Evolutionary conservation across 2,329 filamentous ascomycete genomes (phyloP).

Genomic region (Fusarium circinatum): DNA sequence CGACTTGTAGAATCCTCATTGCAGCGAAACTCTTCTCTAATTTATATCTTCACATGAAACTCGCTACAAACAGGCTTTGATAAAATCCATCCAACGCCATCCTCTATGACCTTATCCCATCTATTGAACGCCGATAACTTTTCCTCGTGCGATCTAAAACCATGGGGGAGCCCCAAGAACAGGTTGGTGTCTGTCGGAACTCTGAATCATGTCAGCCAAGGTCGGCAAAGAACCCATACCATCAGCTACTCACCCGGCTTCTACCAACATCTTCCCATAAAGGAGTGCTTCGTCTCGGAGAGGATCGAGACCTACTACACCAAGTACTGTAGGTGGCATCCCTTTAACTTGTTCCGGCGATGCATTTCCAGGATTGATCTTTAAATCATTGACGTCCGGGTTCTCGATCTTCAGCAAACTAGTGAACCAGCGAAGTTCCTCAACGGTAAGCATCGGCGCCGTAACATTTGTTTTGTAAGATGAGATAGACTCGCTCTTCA

Average conservation of each 20-base stretch:
- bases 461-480: background rate
- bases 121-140: background rate
- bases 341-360: background rate
- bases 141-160: conserved; percentile 2
- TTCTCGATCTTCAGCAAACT: background rate
- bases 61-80: background rate
- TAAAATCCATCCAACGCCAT: background rate
- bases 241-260: background rate
- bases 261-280: background rate
- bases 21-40: background rate
- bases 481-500: background rate
- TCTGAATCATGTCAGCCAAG: background rate
- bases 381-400: background rate
- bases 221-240: fast-evolving
- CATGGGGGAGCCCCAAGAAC: background rate
- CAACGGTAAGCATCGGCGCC: background rate
- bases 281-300: background rate
- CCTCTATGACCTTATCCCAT: background rate
- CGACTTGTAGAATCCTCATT: fast-evolving
- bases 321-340: background rate
- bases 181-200: background rate
- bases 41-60: background rate
- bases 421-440: conserved; percentile 3
- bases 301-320: background rate
- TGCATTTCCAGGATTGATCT: background rate